Evolutionary conservation across 176 grass and related monocot genomes (phyloP).

Genomic region (Stipa capillata): DNA sequence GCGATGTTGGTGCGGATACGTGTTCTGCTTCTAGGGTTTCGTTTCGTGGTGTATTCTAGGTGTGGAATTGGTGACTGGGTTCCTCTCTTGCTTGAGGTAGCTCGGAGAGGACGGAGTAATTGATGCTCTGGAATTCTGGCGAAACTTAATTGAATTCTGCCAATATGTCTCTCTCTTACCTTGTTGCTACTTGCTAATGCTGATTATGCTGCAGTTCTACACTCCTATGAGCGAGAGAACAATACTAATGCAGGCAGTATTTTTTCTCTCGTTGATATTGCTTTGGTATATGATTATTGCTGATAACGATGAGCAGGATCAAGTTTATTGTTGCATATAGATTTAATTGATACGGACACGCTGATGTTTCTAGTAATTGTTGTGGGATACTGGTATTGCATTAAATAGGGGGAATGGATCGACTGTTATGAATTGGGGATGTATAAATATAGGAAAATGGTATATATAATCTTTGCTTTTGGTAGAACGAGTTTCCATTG

Average conservation of each 20-base stretch:
- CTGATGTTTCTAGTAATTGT: neutral
- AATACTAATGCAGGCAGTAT: neutral
- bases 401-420: neutral
- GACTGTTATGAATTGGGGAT: neutral
- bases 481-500: too few species aligned
- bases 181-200: neutral
- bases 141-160: neutral
- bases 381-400: neutral
- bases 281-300: neutral
- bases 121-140: neutral
- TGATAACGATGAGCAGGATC: neutral
- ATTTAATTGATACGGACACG: neutral
- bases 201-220: neutral
- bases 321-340: neutral
- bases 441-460: too few species aligned
- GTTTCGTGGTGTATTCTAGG: neutral
- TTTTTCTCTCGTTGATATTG: neutral
- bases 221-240: neutral
- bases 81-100: neutral
- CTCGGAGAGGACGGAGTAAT: neutral
- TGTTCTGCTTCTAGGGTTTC: constrained; percentile 5
- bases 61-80: constrained; percentile 11
- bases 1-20: neutral
- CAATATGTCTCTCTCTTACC: neutral
- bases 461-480: too few species aligned